A percentile compares a stretch with the other conserved stretches of the same genome.
Evolutionary conservation across 345 rosid species (phyloP).

Genomic region (Turnera subulata): DNA sequence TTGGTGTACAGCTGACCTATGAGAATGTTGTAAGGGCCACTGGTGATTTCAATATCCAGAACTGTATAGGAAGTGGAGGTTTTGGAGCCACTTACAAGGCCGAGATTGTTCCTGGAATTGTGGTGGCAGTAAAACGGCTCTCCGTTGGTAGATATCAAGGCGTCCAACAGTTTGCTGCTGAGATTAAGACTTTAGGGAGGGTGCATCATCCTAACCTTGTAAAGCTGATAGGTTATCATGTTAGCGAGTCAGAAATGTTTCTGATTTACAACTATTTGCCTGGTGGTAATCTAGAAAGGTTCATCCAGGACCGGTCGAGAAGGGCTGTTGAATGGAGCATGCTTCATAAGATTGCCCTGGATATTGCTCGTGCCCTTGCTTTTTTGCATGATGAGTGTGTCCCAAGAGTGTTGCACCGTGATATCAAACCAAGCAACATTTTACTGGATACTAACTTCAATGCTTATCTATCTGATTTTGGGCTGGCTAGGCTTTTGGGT

Average conservation of each 20-base stretch:
- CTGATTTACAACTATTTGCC: slow-evolving; percentile 49
- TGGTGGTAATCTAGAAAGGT: slow-evolving; percentile 50
- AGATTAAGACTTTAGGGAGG: slow-evolving; percentile 48
- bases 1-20: slow-evolving; percentile 40
- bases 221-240: slow-evolving; percentile 46
- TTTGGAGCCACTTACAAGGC: slow-evolving; percentile 56
- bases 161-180: slow-evolving; percentile 50
- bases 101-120: slow-evolving; percentile 39
- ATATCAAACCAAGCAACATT: slow-evolving; percentile 54
- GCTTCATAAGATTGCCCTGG: slow-evolving; percentile 53
- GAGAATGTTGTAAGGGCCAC: slow-evolving; percentile 53
- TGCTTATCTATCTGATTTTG: slow-evolving; percentile 55
- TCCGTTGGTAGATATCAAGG: slow-evolving; percentile 52
- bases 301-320: slow-evolving; percentile 43
- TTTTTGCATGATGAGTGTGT: slow-evolving; percentile 48
- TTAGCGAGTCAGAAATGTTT: slow-evolving; percentile 49
- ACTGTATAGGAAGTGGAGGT: slow-evolving; percentile 53
- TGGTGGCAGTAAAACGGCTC: slow-evolving; percentile 51
- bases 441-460: slow-evolving; percentile 39
- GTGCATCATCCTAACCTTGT: slow-evolving; percentile 50
- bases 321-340: slow-evolving; percentile 39
- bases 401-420: slow-evolving; percentile 48
- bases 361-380: slow-evolving; percentile 51
- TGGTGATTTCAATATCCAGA: slow-evolving; percentile 39
- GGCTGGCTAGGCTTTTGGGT: slow-evolving; percentile 50